A percentile compares a stretch with the other conserved stretches of the same genome.
These are phyloP conservation scores for Aeminium ludgeri DNA, from an alignment of 495 filamentous ascomycete genomes.

Conservation along the genomic window DNA sequence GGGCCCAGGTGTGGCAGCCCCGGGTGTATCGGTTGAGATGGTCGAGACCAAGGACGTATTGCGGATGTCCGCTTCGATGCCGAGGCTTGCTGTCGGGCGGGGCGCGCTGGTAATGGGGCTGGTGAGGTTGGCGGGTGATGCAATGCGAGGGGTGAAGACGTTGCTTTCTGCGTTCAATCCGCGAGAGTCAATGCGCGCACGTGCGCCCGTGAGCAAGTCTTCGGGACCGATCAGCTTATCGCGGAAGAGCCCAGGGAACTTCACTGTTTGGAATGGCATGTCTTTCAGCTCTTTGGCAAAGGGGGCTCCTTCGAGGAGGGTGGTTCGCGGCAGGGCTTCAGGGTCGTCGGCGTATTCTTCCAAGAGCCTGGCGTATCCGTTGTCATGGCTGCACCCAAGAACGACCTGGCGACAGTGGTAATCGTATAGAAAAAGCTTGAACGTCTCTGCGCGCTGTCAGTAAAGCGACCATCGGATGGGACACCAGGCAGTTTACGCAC, in stretches of 20 bases:
- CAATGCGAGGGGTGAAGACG: constrained; percentile 6
- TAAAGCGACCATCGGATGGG: neutral
- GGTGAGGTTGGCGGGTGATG: neutral
- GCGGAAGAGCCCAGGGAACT: constrained; percentile 52
- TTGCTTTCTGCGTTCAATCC: constrained; percentile 1
- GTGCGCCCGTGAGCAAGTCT: constrained; percentile 6
- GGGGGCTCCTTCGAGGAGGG: constrained; percentile 57
- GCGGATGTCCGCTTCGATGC: neutral
- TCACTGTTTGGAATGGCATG: constrained; percentile 40
- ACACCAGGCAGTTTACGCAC: neutral
- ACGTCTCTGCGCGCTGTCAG: constrained; percentile 40
- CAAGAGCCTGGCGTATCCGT: constrained; percentile 53
- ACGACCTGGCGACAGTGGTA: constrained; percentile 68
- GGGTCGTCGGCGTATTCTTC: constrained; percentile 42
- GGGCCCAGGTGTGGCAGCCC: neutral
- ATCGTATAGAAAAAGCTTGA: constrained; percentile 47
- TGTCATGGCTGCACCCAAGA: constrained; percentile 63
- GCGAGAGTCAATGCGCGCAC: neutral
- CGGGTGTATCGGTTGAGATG: neutral
- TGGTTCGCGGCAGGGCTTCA: constrained; percentile 40
- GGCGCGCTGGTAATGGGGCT: neutral
- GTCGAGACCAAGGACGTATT: neutral
- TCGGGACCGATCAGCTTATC: constrained; percentile 36
- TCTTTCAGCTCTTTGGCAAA: constrained; percentile 46
- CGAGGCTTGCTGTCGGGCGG: neutral